phyloP scores from a whole-genome alignment of 1,284 basidiomycete genomes.

The Leccinum ambiguum region DNA sequence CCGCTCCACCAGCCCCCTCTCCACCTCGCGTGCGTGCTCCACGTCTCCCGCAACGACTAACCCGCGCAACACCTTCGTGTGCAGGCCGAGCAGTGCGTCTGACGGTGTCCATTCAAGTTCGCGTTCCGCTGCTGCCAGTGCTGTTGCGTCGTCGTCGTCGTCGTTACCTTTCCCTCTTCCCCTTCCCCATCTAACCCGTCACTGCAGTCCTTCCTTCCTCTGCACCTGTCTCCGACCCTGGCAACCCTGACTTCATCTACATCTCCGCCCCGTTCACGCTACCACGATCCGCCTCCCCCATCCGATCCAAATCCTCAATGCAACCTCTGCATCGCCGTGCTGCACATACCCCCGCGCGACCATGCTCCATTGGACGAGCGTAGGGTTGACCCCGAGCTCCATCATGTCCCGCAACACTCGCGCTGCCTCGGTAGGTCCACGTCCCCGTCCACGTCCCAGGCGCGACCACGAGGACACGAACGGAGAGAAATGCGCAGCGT shows the following conservation, averaged over 20 bases:
- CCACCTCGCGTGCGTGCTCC: slow-evolving; percentile 25
- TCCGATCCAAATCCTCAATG: slow-evolving; percentile 22
- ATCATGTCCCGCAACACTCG: slow-evolving; percentile 38
- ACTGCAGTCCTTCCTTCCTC: neutral
- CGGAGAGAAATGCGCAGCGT: slow-evolving; percentile 31
- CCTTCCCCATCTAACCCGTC: too few species aligned
- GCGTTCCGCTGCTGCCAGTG: slow-evolving; percentile 4
- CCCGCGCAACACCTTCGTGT: slow-evolving; percentile 35
- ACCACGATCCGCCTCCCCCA: slow-evolving; percentile 13
- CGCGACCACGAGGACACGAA: slow-evolving; percentile 27
- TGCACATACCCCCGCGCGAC: slow-evolving; percentile 21
- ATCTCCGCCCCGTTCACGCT: neutral
- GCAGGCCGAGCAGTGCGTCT: slow-evolving; percentile 5
- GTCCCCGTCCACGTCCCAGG: neutral
- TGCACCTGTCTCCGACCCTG: neutral
- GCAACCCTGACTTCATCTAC: neutral
- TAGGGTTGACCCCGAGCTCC: slow-evolving; percentile 29
- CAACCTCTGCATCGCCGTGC: slow-evolving; percentile 19
- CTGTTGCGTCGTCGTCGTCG: neutral
- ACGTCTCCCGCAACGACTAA: slow-evolving; percentile 26
- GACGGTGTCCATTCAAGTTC: slow-evolving; percentile 12
- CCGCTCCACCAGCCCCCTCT: too few species aligned
- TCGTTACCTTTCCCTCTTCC: too few species aligned
- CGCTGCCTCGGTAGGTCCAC: slow-evolving; percentile 16
- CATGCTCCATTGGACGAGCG: slow-evolving; percentile 28